These are phyloP conservation scores for Citrus reticulata DNA, from an alignment of 345 rosid genomes.

Conservation along the genomic window DNA sequence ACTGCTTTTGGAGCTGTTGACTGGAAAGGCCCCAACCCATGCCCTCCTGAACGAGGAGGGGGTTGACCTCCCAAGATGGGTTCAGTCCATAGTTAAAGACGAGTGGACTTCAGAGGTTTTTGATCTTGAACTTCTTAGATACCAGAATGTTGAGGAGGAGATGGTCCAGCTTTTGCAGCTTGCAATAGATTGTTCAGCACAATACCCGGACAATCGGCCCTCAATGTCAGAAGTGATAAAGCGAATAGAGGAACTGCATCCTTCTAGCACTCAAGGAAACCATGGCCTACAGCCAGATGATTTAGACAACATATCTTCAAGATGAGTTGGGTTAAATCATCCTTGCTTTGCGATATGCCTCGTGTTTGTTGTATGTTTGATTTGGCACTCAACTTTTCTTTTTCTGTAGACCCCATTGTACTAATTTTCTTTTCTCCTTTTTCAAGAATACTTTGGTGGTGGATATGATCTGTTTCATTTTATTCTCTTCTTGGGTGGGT, in stretches of 20 bases:
- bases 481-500: conserved; percentile 38
- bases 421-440: neutral
- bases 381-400: conserved; percentile 17
- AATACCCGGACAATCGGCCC: conserved; percentile 81
- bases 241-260: conserved; percentile 51
- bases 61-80: conserved; percentile 94
- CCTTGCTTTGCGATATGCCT: conserved; percentile 5
- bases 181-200: conserved; percentile 78
- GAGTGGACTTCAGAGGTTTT: conserved; percentile 90
- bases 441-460: conserved; percentile 9
- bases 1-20: conserved; percentile 73
- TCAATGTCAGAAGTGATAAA: conserved; percentile 57
- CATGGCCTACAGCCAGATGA: conserved; percentile 25
- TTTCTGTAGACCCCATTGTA: conserved; percentile 4
- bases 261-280: conserved; percentile 22
- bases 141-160: conserved; percentile 71
- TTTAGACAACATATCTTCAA: conserved; percentile 21
- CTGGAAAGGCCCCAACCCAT: conserved; percentile 87
- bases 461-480: conserved; percentile 30
- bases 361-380: conserved; percentile 12
- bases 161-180: conserved; percentile 86
- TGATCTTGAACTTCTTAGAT: conserved; percentile 81
- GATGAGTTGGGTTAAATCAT: conserved; percentile 25
- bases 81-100: conserved; percentile 75
- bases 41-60: conserved; percentile 88